Percentiles rank a stretch among this genome's conserved stretches.
Conservation (phyloP, 129 eudicot genomes). For the Artemisia annua region DNA sequence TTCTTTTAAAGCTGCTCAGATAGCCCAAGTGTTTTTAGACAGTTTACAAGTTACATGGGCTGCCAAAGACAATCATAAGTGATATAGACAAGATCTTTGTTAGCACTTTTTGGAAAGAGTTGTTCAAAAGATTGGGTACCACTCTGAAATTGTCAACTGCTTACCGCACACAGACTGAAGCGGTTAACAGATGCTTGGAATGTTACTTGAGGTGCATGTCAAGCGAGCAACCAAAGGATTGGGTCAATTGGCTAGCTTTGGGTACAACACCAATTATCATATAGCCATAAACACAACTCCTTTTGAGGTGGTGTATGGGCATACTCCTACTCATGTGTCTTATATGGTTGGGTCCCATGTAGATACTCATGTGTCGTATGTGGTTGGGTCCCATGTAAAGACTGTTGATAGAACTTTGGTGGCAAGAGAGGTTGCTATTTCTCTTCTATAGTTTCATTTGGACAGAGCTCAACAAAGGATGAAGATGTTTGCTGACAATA, state of each 20-base stretch:
- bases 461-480: neutral
- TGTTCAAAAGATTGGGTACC: too few species aligned
- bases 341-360: neutral
- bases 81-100: too few species aligned
- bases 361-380: too few species aligned
- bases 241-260: neutral
- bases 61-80: too few species aligned
- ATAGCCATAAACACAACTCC: neutral
- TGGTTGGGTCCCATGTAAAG: neutral
- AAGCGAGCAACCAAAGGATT: neutral
- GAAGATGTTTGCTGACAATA: neutral
- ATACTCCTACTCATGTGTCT: too few species aligned
- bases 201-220: neutral
- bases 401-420: neutral
- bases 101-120: too few species aligned
- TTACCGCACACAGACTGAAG: too few species aligned
- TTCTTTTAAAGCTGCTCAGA: too few species aligned
- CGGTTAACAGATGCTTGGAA: neutral
- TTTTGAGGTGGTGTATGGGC: too few species aligned
- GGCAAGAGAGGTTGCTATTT: neutral
- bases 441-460: neutral
- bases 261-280: neutral
- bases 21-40: too few species aligned
- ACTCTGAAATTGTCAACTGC: too few species aligned
- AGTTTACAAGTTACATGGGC: too few species aligned